Conservation (phyloP, 2,329 filamentous ascomycete species). For the Curvularia hawaiiensis region DNA sequence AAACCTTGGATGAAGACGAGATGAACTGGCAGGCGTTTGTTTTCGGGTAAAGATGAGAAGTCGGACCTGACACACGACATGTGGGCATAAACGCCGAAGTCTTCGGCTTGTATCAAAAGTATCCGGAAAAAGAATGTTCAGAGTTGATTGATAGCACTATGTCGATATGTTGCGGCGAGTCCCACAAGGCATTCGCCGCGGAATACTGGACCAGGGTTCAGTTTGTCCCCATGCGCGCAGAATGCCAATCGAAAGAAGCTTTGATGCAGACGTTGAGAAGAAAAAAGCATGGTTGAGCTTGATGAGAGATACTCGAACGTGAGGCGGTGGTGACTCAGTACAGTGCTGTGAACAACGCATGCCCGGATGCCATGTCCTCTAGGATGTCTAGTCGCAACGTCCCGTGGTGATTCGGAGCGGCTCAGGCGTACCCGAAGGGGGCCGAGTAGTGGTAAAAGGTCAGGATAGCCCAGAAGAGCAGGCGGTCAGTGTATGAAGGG, state of each 20-base stretch:
- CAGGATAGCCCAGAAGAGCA: constrained; percentile 15
- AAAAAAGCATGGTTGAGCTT: constrained; percentile 2
- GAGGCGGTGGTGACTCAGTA: constrained; percentile 30
- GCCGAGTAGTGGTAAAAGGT: neutral
- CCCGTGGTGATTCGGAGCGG: constrained; percentile 24
- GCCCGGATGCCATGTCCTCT: constrained; percentile 15
- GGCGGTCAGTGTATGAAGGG: constrained; percentile 11
- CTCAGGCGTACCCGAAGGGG: constrained; percentile 1
- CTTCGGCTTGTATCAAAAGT: constrained; percentile 6
- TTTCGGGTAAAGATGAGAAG: constrained; percentile 28
- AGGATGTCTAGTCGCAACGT: constrained; percentile 24
- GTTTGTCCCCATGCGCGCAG: too few relatives aligned
- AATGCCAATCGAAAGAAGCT: constrained; percentile 15
- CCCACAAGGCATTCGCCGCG: constrained; percentile 30
- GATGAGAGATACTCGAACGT: constrained; percentile 7
- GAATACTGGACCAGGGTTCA: constrained; percentile 15
- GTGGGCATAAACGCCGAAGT: constrained; percentile 6
- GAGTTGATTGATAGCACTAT: constrained; percentile 18
- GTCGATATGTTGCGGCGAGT: constrained; percentile 23
- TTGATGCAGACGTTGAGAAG: constrained; percentile 15
- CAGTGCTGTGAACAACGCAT: constrained; percentile 31
- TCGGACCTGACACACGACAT: constrained; percentile 9
- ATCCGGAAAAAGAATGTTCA: constrained; percentile 17
- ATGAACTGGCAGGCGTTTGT: constrained; percentile 43
- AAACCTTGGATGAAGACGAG: constrained; percentile 26